phyloP scores from a whole-genome alignment of 345 rosid species.

The Bruguiera sexangula region DNA sequence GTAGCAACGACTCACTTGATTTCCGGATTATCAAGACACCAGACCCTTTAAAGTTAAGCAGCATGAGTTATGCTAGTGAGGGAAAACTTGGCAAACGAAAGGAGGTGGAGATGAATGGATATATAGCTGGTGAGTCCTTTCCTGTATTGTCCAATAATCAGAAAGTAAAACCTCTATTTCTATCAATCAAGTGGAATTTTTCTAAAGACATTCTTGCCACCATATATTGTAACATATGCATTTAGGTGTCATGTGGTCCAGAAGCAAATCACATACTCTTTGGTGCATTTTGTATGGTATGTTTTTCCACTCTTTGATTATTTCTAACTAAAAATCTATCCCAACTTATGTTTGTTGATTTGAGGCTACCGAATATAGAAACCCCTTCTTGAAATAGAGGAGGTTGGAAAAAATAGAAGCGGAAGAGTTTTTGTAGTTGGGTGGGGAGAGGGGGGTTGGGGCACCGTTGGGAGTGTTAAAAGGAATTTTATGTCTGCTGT shows the following conservation, averaged over 20 bases:
- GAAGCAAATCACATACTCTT: constrained; percentile 8
- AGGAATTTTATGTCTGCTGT: constrained; percentile 9
- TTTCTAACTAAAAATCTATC: constrained; percentile 9
- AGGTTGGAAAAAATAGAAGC: background rate
- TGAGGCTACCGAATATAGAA: no score
- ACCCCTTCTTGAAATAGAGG: background rate
- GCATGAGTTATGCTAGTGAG: constrained; percentile 6
- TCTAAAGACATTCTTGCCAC: constrained; percentile 3
- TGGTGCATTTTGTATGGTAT: constrained; percentile 19
- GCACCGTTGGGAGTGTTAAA: background rate
- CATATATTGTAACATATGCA: background rate
- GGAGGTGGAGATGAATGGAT: constrained; percentile 26
- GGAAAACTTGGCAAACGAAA: constrained; percentile 26
- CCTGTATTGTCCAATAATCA: constrained; percentile 19
- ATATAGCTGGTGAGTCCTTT: constrained; percentile 33
- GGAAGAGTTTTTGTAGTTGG: background rate
- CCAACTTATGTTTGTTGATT: background rate
- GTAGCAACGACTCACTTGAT: constrained; percentile 17
- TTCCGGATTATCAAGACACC: constrained; percentile 19
- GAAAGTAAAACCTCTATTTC: constrained; percentile 18
- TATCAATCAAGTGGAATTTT: constrained; percentile 20
- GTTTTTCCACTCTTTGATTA: constrained; percentile 1
- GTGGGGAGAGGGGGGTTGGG: no score
- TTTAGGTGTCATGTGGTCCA: constrained; percentile 16
- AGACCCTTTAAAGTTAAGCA: constrained; percentile 17